Evolutionary conservation across 208 protist genomes (phyloP), one percentile per base, ranked within the genome.

Genomic region (Wallacemonas collosoma): DNA sequence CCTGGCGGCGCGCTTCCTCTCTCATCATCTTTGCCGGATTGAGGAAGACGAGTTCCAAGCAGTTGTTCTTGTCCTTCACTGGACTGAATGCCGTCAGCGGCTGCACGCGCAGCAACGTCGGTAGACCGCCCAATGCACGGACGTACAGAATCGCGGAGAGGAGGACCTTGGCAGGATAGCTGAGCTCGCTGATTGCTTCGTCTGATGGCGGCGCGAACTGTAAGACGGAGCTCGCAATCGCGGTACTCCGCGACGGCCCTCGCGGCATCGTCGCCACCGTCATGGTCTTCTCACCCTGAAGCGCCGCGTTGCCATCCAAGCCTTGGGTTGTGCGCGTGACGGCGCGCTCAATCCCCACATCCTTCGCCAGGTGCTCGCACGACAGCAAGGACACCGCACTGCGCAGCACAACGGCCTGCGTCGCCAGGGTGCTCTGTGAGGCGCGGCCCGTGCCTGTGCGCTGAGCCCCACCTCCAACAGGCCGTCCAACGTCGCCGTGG

Each of bases 11-110:
- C 4, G 58, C 61, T 50, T 69, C 40, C 6, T 48, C 60, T 14
- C n/a, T 36, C 44, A 72, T 63, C 2, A 69, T 71, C 7, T 71
- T 63, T 15, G 50, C 45, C 2, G 81, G 72, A 70, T 91, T 86
- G 68, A 83, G 83, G 43, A 95, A 95, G 40, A 93, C 78, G 56
- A 95, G 86, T 68, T 95, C 87, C 17, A 95, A 73, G 75, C 90
- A 95, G 81, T 92, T 84, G 61, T 87, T 81, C 82, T 93, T 95
- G 70, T 86, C 90, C 38, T 90, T 71, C 6, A 95, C 78, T 38
- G 72, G 75, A 51, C 86, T 88, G 69, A 85, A 78, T 26, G 79
- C 80, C 8, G 80, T 83, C 9, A 95, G 73, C 5, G 90, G 90
- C 40, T 68, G 81, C 14, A 87, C 88, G 39, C 86, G 90, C 38